Percentiles rank a stretch among this genome's conserved stretches.
These are phyloP conservation scores for Bretschneidera sinensis DNA, from an alignment of 345 rosid genomes.

Conservation along the genomic window DNA sequence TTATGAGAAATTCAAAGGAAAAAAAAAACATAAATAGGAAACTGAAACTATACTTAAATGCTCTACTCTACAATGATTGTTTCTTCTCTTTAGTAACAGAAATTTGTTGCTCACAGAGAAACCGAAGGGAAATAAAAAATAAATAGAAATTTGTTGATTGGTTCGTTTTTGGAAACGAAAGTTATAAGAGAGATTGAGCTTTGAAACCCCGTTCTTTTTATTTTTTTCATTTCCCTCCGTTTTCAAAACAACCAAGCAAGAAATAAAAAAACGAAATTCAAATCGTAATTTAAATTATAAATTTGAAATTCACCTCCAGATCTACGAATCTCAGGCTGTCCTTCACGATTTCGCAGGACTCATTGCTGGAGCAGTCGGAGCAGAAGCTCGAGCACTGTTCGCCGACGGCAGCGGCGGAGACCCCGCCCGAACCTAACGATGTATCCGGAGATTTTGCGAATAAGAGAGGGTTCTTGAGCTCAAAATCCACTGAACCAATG, in stretches of 20 bases:
- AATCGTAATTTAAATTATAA: not conserved
- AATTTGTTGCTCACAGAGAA: not conserved
- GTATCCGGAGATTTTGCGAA: not conserved
- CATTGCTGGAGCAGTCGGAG: slow-evolving; percentile 38
- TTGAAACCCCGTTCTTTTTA: not conserved
- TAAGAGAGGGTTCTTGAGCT: slow-evolving; percentile 10
- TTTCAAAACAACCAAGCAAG: slow-evolving; percentile 16
- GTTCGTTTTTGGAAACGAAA: slow-evolving; percentile 1
- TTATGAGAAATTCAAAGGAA: no score
- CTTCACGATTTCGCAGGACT: slow-evolving; percentile 29
- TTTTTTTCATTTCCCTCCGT: not conserved
- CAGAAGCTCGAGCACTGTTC: slow-evolving; percentile 19
- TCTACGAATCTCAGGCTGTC: slow-evolving; percentile 32
- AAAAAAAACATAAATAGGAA: not conserved
- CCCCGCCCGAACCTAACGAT: slow-evolving; percentile 22
- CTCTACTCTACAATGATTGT: not conserved
- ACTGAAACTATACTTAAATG: not conserved
- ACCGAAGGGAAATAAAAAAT: not conserved
- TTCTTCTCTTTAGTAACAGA: not conserved
- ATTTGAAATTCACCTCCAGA: slow-evolving; percentile 45
- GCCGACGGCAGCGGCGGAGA: slow-evolving; percentile 9
- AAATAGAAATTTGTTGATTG: not conserved
- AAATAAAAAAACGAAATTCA: slow-evolving; percentile 4
- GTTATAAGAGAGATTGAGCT: not conserved
- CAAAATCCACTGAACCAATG: not conserved